Evolutionary conservation across 2,329 filamentous ascomycete genomes (phyloP).

Genomic region (Ceratocystis alfenasii): DNA sequence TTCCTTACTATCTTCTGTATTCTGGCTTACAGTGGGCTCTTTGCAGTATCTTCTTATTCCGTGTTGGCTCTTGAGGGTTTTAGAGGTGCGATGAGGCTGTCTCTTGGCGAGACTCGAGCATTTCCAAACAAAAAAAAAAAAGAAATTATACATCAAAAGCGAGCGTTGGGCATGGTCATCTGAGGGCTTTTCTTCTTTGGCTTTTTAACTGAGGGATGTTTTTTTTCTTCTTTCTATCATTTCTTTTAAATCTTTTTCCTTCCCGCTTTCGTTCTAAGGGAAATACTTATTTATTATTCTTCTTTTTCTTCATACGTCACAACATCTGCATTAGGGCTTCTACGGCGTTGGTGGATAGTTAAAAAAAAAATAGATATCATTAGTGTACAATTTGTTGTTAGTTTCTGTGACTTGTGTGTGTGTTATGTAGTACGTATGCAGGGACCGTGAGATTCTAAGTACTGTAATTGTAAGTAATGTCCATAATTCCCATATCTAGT

Average conservation of each 20-base stretch:
- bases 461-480: background rate
- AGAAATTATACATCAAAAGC: slow-evolving; percentile 4
- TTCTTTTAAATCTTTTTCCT: slow-evolving; percentile 7
- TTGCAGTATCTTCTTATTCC: slow-evolving; percentile 10
- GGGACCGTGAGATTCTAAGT: background rate
- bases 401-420: too few relatives aligned
- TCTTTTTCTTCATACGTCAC: slow-evolving; percentile 15
- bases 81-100: background rate
- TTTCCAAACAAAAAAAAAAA: background rate
- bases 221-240: background rate
- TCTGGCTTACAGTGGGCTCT: slow-evolving; percentile 14
- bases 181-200: slow-evolving; percentile 14
- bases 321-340: slow-evolving; percentile 20
- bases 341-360: slow-evolving; percentile 19
- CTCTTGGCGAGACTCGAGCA: background rate
- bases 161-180: background rate
- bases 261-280: background rate
- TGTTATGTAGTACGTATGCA: background rate
- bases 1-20: too few relatives aligned
- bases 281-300: background rate
- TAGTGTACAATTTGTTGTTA: slow-evolving; percentile 10
- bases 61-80: background rate
- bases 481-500: background rate
- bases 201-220: background rate
- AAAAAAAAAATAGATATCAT: slow-evolving; percentile 19